Evolutionary conservation across 1,139 yeast genomes (phyloP).

Genomic region (Pichia sp.): DNA sequence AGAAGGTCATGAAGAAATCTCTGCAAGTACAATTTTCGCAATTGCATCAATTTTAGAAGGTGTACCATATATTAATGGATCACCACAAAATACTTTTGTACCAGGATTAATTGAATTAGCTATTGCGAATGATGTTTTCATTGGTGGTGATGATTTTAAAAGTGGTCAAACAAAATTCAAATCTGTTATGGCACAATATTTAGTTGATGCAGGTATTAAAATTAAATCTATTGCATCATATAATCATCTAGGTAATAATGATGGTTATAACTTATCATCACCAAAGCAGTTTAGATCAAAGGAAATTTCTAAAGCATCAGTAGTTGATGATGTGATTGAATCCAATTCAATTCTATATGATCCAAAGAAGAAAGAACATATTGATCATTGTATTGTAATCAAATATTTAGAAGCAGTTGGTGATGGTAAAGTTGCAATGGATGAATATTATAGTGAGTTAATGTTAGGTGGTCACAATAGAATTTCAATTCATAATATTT

Average conservation of each 20-base stretch:
- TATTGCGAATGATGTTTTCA: conserved; percentile 65
- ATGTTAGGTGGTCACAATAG: conserved; percentile 98
- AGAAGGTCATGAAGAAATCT: conserved; percentile 70
- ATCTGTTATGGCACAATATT: conserved; percentile 89
- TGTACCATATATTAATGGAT: conserved; percentile 88
- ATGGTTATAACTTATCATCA: conserved; percentile 86
- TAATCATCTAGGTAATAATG: conserved; percentile 95
- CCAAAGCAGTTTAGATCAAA: conserved; percentile 92
- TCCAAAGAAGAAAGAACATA: conserved; percentile 66
- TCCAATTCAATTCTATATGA: conserved; percentile 83
- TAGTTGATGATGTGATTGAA: conserved; percentile 89
- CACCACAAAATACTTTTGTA: conserved; percentile 95
- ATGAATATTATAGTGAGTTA: conserved; percentile 91
- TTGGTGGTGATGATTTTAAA: conserved; percentile 97
- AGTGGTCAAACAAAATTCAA: conserved; percentile 94
- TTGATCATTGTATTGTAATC: conserved; percentile 94
- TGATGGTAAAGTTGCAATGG: conserved; percentile 97
- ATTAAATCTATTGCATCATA: conserved; percentile 92
- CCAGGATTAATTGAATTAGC: conserved; percentile 93
- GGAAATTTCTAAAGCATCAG: conserved; percentile 90
- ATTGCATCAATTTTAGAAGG: conserved; percentile 86
- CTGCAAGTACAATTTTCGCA: conserved; percentile 90
- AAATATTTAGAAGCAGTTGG: conserved; percentile 93
- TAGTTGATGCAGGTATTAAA: conserved; percentile 96
- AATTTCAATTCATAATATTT: conserved; percentile 87